Base-by-base conservation (phyloP, 2,329 filamentous ascomycete species). In the Colletotrichum siamense region DNA sequence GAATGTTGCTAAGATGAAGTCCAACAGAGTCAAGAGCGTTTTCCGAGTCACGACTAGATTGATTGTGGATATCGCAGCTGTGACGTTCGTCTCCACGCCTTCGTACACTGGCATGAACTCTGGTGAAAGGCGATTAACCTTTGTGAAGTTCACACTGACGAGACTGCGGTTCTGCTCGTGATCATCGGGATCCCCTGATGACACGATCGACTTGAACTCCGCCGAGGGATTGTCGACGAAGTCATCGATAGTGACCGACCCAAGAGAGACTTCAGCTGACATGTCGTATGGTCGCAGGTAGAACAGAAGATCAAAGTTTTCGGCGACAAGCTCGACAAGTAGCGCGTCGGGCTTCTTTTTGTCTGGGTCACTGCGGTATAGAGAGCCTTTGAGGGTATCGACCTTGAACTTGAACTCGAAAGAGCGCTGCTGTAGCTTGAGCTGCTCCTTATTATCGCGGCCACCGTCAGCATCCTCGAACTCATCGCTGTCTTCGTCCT, bases 381-480 rank as follows among this genome's bases (percentile, higher is more conserved):
- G 88, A 1, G 97, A 99, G 3, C 97, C 97, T 84, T 98, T 96
- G 62, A 99, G 90, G 77, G 94, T 95, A 81, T 98, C 97, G 44
- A 99, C 97, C 10, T 95, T 96, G 84, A 99, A 99, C 79, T 96
- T 98, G 87, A 99, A 95, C 83, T 99, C 96, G 79, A 99, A 99
- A 78, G 94, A 96, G 61, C 95, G 94, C 81, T 98, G 96, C 80
- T 98, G 95, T 63, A 97, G 88, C 81, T 94, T 95, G 30, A 95
- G 87, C 44, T 92, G 89, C 63, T 92, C 88, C 44, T 77, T 77
- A 18, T 87, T 88, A 9, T 86, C 85, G 44, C 85, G 88, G 9
- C 90, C 90, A 74, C 94, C 91, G 24, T 89, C 87, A 5, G 93
- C 91, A 77, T 96, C 92, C 81, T 95, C 91, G 75, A 94, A 95